Evolutionary conservation across 495 filamentous ascomycete species (phyloP).

Genomic region (Tuber calosporum): DNA sequence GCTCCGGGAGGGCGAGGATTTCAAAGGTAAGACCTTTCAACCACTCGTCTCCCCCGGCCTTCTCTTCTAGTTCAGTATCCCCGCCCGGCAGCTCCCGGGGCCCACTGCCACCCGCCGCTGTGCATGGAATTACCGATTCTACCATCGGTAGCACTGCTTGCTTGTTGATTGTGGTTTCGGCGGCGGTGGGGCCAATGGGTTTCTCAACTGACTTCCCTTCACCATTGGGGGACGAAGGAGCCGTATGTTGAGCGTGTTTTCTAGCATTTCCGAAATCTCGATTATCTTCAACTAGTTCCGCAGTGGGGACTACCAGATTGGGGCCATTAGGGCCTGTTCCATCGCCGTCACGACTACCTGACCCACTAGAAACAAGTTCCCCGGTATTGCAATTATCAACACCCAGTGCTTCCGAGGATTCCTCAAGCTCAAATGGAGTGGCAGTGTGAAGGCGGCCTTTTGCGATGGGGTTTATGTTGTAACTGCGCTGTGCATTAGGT

Average conservation of each 20-base stretch:
- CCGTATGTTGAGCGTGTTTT: neutral
- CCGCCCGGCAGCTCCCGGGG: neutral
- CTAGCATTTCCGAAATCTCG: neutral
- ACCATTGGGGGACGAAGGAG: neutral
- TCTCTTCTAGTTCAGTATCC: neutral
- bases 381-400: neutral
- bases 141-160: neutral
- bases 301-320: neutral
- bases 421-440: neutral
- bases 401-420: neutral
- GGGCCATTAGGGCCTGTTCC: neutral
- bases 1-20: neutral
- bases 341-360: neutral
- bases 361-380: neutral
- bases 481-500: neutral
- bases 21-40: neutral
- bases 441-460: neutral
- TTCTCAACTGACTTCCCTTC: neutral
- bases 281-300: neutral
- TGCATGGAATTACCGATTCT: neutral
- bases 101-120: neutral
- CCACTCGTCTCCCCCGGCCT: neutral
- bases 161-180: neutral
- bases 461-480: neutral
- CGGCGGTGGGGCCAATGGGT: neutral